Conservation (phyloP, 257 asterid species). For the Solanum tarijense region DNA sequence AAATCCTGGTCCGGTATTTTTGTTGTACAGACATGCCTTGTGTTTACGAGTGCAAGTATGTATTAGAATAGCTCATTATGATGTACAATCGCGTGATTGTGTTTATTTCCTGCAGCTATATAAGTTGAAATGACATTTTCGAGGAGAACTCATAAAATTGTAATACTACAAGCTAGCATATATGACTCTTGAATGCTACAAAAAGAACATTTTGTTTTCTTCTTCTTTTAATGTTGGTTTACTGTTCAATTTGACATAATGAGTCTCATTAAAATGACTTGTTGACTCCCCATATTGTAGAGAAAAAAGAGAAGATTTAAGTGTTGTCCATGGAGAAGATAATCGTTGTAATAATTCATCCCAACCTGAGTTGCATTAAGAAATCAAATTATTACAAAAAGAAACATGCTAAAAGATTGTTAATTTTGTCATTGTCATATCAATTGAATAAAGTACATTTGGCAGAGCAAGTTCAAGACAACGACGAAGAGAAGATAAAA, state of each 20-base stretch:
- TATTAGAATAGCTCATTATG: not conserved
- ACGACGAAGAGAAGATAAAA: not conserved
- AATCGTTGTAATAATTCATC: not conserved
- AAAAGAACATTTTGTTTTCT: not conserved
- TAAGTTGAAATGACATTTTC: not conserved
- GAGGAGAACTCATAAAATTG: not conserved
- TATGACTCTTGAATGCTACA: not conserved
- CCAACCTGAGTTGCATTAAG: not conserved
- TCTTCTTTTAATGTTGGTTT: not conserved
- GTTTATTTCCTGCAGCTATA: not conserved
- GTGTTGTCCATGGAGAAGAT: not conserved
- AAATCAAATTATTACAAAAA: not conserved
- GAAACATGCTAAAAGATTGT: not conserved
- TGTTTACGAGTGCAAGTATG: not conserved
- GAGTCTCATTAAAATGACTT: not conserved
- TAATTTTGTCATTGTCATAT: not conserved
- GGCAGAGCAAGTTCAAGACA: not conserved
- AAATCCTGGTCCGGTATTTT: not conserved
- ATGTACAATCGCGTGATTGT: not conserved
- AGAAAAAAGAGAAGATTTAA: not conserved
- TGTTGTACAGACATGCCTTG: constrained; percentile 1
- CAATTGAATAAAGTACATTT: not conserved
- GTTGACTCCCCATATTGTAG: not conserved
- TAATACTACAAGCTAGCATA: not conserved
- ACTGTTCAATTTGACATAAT: not conserved